Percentiles rank a stretch among this genome's conserved stretches.
phyloP scores from a whole-genome alignment of 2,329 filamentous ascomycete genomes.

The Calonectria henricotiae region DNA sequence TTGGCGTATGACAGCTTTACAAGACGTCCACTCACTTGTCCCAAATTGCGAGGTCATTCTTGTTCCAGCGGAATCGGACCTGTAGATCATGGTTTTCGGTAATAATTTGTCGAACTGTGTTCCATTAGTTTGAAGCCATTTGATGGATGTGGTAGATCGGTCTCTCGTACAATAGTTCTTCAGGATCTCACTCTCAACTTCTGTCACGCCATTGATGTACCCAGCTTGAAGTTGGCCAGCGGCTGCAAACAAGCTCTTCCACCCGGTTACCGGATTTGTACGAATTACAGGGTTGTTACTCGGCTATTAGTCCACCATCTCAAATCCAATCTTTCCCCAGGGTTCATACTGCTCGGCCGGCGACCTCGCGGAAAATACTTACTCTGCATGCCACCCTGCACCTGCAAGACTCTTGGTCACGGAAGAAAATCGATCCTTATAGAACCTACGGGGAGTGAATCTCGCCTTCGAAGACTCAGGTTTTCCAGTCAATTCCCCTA shows the following conservation, averaged over 20 bases:
- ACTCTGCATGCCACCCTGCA: slow-evolving; percentile 41
- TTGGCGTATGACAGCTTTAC: slow-evolving; percentile 6
- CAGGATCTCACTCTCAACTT: slow-evolving; percentile 29
- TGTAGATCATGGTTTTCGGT: slow-evolving; percentile 9
- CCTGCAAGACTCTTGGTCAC: slow-evolving; percentile 37
- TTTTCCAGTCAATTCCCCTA: slow-evolving; percentile 39
- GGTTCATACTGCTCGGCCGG: slow-evolving; percentile 16
- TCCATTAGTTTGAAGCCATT: not conserved
- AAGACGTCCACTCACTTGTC: slow-evolving; percentile 25
- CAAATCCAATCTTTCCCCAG: not conserved
- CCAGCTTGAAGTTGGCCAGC: slow-evolving; percentile 30
- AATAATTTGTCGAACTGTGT: slow-evolving; percentile 13
- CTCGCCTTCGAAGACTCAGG: slow-evolving; percentile 37
- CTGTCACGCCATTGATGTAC: slow-evolving; percentile 31
- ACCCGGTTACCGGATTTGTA: slow-evolving; percentile 40
- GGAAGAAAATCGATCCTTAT: slow-evolving; percentile 34
- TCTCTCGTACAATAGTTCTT: slow-evolving; percentile 31
- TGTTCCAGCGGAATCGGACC: not conserved
- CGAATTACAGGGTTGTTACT: slow-evolving; percentile 34
- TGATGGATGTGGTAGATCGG: not conserved
- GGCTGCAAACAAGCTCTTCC: slow-evolving; percentile 40
- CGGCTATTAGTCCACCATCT: not conserved
- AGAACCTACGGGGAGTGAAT: slow-evolving; percentile 30
- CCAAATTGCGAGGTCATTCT: slow-evolving; percentile 23
- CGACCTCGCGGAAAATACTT: not conserved